A percentile compares a stretch with the other conserved stretches of the same genome.
Conservation (phyloP, 345 rosid genomes). For the Pistacia integerrima region DNA sequence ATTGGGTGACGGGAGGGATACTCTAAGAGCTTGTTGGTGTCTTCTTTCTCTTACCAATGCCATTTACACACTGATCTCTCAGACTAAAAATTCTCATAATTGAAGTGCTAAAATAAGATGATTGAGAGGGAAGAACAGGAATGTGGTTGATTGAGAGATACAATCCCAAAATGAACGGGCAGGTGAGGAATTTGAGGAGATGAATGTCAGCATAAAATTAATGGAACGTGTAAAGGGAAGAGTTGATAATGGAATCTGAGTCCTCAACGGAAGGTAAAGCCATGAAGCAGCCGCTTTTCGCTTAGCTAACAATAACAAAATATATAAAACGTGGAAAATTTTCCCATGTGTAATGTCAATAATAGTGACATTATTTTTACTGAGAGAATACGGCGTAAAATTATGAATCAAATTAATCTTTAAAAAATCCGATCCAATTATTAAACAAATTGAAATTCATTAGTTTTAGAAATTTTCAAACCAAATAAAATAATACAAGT, state of each 20-base stretch:
- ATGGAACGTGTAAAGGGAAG: too few relatives aligned
- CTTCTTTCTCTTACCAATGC: conserved; percentile 62
- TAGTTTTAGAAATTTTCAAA: too few relatives aligned
- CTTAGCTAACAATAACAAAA: conserved; percentile 23
- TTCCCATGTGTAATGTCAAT: too few relatives aligned
- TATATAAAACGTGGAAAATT: not conserved
- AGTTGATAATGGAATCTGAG: not conserved
- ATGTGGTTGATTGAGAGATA: not conserved
- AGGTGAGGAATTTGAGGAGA: conserved; percentile 38
- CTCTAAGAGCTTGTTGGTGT: conserved; percentile 53
- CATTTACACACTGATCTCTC: conserved; percentile 38
- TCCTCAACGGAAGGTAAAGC: conserved; percentile 32
- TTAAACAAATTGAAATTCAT: too few relatives aligned
- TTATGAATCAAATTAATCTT: too few relatives aligned
- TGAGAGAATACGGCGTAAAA: too few relatives aligned
- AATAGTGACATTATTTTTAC: too few relatives aligned
- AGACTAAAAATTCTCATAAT: not conserved
- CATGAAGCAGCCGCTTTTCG: conserved; percentile 18
- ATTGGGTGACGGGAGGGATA: conserved; percentile 36
- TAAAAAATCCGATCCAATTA: too few relatives aligned
- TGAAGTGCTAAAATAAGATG: too few relatives aligned
- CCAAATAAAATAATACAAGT: too few relatives aligned
- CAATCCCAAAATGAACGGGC: conserved; percentile 34
- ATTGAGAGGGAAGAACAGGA: too few relatives aligned
- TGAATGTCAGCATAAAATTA: conserved; percentile 15